phyloP scores from a whole-genome alignment of 805 yeast species.

The Priceomyces melissophilus region DNA sequence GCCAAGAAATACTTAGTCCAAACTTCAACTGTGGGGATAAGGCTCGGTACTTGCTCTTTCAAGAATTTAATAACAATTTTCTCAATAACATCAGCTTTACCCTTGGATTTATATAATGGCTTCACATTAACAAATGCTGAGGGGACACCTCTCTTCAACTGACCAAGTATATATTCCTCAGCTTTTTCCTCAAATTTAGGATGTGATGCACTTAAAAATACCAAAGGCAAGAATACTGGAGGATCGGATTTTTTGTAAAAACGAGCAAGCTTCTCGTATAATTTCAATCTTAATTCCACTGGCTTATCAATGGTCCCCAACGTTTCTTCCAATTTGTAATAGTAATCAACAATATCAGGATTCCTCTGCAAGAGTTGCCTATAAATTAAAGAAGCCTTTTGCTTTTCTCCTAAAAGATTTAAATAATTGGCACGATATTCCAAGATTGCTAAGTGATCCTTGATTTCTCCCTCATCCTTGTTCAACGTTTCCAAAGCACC shows the following conservation, averaged over 20 bases:
- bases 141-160: slow-evolving; percentile 80
- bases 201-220: slow-evolving; percentile 56
- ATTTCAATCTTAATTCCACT: slow-evolving; percentile 46
- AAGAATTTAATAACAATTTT: slow-evolving; percentile 51
- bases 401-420: slow-evolving; percentile 49
- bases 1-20: slow-evolving; percentile 81
- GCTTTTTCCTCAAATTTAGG: slow-evolving; percentile 48
- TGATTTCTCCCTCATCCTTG: slow-evolving; percentile 44
- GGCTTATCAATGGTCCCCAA: slow-evolving; percentile 48
- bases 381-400: slow-evolving; percentile 67
- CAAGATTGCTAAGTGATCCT: slow-evolving; percentile 56
- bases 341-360: slow-evolving; percentile 74
- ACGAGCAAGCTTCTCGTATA: slow-evolving; percentile 61
- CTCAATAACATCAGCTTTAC: slow-evolving; percentile 44
- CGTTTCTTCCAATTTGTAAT: slow-evolving; percentile 60
- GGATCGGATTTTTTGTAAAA: slow-evolving; percentile 86
- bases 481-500: slow-evolving; percentile 62
- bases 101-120: slow-evolving; percentile 58
- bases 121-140: slow-evolving; percentile 84
- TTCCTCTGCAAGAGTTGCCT: slow-evolving; percentile 75
- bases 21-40: slow-evolving; percentile 44
- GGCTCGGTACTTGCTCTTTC: slow-evolving; percentile 23
- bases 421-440: slow-evolving; percentile 69
- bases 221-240: slow-evolving; percentile 72
- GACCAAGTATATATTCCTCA: slow-evolving; percentile 52